Evolutionary conservation across 805 yeast species (phyloP).

Genomic region (Candida quercuum): DNA sequence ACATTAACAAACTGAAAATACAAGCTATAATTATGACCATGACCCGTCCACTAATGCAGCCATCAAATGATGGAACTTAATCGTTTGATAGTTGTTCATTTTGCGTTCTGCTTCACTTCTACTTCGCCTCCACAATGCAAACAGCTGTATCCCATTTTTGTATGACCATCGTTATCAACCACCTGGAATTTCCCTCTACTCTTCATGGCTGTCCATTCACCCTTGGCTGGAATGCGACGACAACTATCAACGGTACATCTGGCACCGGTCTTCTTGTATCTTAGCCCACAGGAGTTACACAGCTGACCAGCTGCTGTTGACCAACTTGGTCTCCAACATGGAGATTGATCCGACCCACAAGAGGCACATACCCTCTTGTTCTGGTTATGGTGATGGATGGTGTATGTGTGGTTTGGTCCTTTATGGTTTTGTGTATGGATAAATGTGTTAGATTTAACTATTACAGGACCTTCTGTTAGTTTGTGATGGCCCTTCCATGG

Average conservation of each 20-base stretch:
- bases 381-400: constrained; percentile 23
- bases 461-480: constrained; percentile 7
- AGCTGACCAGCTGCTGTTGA: constrained; percentile 85
- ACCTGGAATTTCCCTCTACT: constrained; percentile 48
- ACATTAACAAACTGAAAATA: no score
- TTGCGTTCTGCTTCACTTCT: constrained; percentile 31
- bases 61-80: no score
- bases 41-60: no score
- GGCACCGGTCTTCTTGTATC: constrained; percentile 92
- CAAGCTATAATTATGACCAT: no score
- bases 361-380: constrained; percentile 68
- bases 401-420: constrained; percentile 24
- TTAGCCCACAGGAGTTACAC: constrained; percentile 92
- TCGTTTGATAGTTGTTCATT: background rate
- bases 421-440: constrained; percentile 24
- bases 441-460: constrained; percentile 14
- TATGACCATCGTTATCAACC: constrained; percentile 24
- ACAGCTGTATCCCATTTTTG: constrained; percentile 40
- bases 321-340: constrained; percentile 99
- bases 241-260: constrained; percentile 75
- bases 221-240: constrained; percentile 90
- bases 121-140: constrained; percentile 55
- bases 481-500: constrained; percentile 16
- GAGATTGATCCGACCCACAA: constrained; percentile 86
- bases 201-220: constrained; percentile 89